These are phyloP conservation scores for Psilocybe tampanensis DNA, from an alignment of 768 basidiomycete species.

Conservation along the genomic window DNA sequence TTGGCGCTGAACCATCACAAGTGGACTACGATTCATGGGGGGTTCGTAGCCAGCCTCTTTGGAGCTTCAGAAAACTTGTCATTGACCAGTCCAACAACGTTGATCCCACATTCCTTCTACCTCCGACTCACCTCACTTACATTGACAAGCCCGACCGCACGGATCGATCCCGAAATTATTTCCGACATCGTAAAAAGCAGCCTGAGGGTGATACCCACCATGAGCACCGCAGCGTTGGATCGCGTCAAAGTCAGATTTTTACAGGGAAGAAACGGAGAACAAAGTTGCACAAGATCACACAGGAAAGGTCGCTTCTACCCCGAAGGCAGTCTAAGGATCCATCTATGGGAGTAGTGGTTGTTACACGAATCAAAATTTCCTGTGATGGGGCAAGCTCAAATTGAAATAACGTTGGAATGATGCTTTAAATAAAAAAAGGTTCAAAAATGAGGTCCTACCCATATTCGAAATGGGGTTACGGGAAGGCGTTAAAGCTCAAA, in stretches of 20 bases:
- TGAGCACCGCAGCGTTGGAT: not conserved
- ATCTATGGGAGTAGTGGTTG: too few species aligned
- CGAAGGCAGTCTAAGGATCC: too few species aligned
- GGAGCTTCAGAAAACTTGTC: not conserved
- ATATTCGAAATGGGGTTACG: constrained; percentile 34
- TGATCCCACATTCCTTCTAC: not conserved
- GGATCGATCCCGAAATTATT: not conserved
- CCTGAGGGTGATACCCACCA: not conserved
- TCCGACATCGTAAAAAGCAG: not conserved
- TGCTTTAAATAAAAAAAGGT: too few species aligned
- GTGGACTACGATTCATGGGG: not conserved
- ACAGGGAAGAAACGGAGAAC: not conserved
- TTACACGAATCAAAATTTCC: too few species aligned
- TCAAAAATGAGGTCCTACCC: constrained; percentile 26
- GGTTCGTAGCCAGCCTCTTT: not conserved
- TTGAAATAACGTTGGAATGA: too few species aligned
- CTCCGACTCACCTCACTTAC: not conserved
- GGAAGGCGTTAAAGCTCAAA: constrained; percentile 25
- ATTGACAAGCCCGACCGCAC: not conserved
- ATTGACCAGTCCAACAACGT: not conserved
- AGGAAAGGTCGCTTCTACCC: too few species aligned
- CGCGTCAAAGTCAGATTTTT: not conserved
- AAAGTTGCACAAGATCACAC: not conserved
- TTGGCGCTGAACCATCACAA: not conserved
- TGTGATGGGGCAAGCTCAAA: too few species aligned